Percentiles rank a stretch among this genome's conserved stretches.
phyloP scores from a whole-genome alignment of 805 yeast species.

The Suhomyces pyralidae region DNA sequence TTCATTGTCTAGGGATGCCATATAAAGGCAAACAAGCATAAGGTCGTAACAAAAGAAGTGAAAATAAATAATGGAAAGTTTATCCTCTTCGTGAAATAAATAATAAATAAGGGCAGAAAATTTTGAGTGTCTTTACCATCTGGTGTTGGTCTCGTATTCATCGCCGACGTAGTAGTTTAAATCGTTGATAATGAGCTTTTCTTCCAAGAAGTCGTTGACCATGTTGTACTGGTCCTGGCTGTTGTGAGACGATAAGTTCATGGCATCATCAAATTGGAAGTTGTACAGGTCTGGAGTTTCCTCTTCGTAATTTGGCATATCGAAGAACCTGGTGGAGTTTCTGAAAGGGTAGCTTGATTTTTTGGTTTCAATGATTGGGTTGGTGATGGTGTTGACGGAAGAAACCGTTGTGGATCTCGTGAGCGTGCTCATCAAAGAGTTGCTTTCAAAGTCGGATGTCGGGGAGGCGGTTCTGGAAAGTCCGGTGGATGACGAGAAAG shows the following conservation, averaged over 20 bases:
- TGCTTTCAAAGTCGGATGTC: conserved; percentile 26
- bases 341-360: conserved; percentile 12
- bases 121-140: not conserved
- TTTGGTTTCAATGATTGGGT: conserved; percentile 14
- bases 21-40: conserved; percentile 3
- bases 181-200: conserved; percentile 37
- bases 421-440: conserved; percentile 37
- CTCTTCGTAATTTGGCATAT: conserved; percentile 30
- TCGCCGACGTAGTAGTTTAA: conserved; percentile 30
- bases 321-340: conserved; percentile 23
- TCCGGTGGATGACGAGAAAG: conserved; percentile 17
- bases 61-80: not conserved
- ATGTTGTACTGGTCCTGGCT: conserved; percentile 35
- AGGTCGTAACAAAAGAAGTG: conserved; percentile 5
- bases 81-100: conserved; percentile 2
- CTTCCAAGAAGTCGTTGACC: conserved; percentile 41
- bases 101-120: conserved; percentile 3
- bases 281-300: conserved; percentile 9
- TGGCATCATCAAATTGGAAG: conserved; percentile 19
- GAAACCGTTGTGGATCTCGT: conserved; percentile 43
- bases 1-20: not conserved
- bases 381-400: conserved; percentile 18
- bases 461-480: conserved; percentile 41
- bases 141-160: conserved; percentile 1
- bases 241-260: conserved; percentile 8